These are phyloP conservation scores for Plasmodium chabaudi DNA, from an alignment of 169 alveolate species.

Conservation along the genomic window DNA sequence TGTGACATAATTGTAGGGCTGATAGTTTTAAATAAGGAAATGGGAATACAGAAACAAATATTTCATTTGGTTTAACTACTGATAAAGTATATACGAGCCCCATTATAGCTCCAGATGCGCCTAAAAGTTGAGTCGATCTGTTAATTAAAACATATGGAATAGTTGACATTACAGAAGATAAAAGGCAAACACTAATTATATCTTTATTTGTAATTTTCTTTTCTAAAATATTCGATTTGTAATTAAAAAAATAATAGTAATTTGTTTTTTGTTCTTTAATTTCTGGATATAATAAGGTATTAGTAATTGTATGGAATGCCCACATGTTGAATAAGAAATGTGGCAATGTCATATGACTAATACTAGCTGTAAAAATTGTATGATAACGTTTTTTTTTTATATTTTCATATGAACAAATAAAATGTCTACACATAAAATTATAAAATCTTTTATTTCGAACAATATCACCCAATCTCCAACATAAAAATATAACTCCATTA, in stretches of 20 bases:
- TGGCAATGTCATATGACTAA: conserved; percentile 75
- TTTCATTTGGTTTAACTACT: conserved; percentile 83
- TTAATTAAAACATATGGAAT: conserved; percentile 48
- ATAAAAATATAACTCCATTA: conserved; percentile 78
- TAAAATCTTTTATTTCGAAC: conserved; percentile 71
- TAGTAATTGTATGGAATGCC: conserved; percentile 71
- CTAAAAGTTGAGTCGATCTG: conserved; percentile 79
- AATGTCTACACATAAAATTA: conserved; percentile 80
- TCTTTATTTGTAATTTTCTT: conserved; percentile 59
- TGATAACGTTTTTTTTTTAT: conserved; percentile 77
- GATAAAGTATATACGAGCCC: conserved; percentile 83
- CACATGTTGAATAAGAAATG: conserved; percentile 75
- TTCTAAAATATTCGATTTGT: conserved; percentile 54
- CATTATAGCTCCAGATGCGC: conserved; percentile 87
- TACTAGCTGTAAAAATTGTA: conserved; percentile 83
- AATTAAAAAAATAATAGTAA: conserved; percentile 53
- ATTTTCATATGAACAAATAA: conserved; percentile 81
- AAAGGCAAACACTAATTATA: conserved; percentile 40
- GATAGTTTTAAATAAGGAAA: conserved; percentile 83
- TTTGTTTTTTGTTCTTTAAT: conserved; percentile 63
- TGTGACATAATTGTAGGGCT: conserved; percentile 83
- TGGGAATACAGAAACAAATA: conserved; percentile 82
- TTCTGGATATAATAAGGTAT: conserved; percentile 70
- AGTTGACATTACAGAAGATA: conserved; percentile 63
- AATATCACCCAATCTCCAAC: conserved; percentile 81